Base-by-base conservation (phyloP, 164 flowering plant species). In the Vitis rupestris region DNA sequence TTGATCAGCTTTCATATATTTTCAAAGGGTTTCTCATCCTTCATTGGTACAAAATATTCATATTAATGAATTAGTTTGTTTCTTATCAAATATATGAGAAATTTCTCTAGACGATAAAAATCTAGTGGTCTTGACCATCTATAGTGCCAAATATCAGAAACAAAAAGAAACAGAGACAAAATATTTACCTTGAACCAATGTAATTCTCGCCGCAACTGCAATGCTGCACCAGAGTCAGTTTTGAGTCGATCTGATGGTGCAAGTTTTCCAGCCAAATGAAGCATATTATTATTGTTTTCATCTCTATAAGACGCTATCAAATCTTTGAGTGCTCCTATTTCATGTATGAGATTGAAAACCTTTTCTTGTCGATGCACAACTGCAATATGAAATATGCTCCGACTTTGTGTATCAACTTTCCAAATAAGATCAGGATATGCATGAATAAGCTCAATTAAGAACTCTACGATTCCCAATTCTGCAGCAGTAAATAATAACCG, bases 171-270 rank as follows among this genome's bases (percentile, higher is more conserved):
- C 27, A 23, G 27, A 23, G 27, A 23, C 27, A 50, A 27, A 16
- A 3, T 63, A 11, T n/a, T 23, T 23, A 78, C 81, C 81, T 74
- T 74, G 44, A 74, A 78, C 81, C 81, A 78, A 1, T 47, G 59
- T 7, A 78, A 52, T 23, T 78, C 81, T 14, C 81, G 48, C 30
- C 47, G 75, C 66, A 78, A 12, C 44, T 78, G 74, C 3, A 78
- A 62, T 8, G 78, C 81, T 8, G 81, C 81, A 31, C 81, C 75
- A 10, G 77, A 61, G 1, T 27, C 70, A 9, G 29, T 58, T 27
- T 70, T 67, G 9, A 77, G 77, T 29, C 62, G 65, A 58, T 67
- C 37, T 8, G 51, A 16, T 29, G 80, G 77, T 2, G 80, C 74
- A 0, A 74, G 10, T 10, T 50, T 63, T 48, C 67, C 77, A 19